phyloP scores from a whole-genome alignment of 768 basidiomycete genomes.

The Scleroderma citrinum region DNA sequence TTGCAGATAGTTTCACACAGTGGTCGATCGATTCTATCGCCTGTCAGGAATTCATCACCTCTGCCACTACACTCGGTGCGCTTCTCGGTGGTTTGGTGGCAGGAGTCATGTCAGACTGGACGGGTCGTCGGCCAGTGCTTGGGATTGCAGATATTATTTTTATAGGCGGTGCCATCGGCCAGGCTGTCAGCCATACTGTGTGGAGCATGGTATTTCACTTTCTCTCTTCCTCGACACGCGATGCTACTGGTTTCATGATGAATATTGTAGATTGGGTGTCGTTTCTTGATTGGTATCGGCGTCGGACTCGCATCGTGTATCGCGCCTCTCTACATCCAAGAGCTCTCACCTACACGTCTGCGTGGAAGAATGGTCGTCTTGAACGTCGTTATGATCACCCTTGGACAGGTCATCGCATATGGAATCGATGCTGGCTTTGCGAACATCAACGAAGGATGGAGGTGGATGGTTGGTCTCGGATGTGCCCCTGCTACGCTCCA shows the following conservation, averaged over 20 bases:
- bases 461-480: constrained; percentile 81
- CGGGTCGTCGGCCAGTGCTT: constrained; percentile 60
- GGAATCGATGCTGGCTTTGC: constrained; percentile 65
- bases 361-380: constrained; percentile 76
- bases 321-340: constrained; percentile 80
- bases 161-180: constrained; percentile 66
- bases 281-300: constrained; percentile 70
- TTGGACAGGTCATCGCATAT: constrained; percentile 77
- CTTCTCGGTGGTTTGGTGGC: constrained; percentile 68
- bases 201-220: constrained; percentile 53
- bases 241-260: not conserved
- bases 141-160: constrained; percentile 67
- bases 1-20: not conserved
- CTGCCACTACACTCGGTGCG: constrained; percentile 72
- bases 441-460: constrained; percentile 59
- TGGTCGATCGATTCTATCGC: not conserved
- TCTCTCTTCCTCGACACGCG: not conserved
- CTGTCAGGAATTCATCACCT: constrained; percentile 73
- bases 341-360: constrained; percentile 68
- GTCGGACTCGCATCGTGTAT: constrained; percentile 75
- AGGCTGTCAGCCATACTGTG: constrained; percentile 64
- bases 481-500: constrained; percentile 64
- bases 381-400: constrained; percentile 78
- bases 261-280: constrained; percentile 50
- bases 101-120: constrained; percentile 65